Conservation (phyloP, 2,329 filamentous ascomycete species). For the Pseudocercospora vitis region DNA sequence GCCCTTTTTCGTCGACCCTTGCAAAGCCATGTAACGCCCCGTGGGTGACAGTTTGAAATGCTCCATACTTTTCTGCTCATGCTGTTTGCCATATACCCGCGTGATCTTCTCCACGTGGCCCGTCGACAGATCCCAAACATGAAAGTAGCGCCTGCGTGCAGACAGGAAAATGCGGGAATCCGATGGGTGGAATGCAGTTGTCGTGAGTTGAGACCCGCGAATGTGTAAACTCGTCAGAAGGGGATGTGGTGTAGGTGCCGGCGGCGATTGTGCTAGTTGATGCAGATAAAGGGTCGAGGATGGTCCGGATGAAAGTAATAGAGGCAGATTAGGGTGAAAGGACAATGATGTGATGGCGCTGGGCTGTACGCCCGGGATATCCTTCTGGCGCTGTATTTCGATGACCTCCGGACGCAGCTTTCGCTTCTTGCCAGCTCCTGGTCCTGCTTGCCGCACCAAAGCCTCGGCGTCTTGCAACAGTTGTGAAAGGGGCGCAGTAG, state of each 20-base stretch:
- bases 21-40: constrained; percentile 79
- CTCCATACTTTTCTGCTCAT: constrained; percentile 90
- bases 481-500: constrained; percentile 73
- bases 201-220: constrained; percentile 77
- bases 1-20: constrained; percentile 77
- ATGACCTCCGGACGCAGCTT: constrained; percentile 83
- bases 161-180: constrained; percentile 84
- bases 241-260: constrained; percentile 75
- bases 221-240: constrained; percentile 87
- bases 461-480: constrained; percentile 74
- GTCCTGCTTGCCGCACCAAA: constrained; percentile 56
- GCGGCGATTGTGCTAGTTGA: constrained; percentile 73
- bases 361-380: constrained; percentile 75
- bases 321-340: constrained; percentile 85
- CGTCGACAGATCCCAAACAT: constrained; percentile 84
- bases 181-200: constrained; percentile 70
- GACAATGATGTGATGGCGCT: constrained; percentile 77
- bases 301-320: constrained; percentile 85
- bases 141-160: constrained; percentile 85
- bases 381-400: constrained; percentile 84
- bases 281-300: constrained; percentile 85
- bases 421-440: constrained; percentile 56
- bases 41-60: constrained; percentile 83
- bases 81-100: constrained; percentile 69
- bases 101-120: constrained; percentile 81